Percentiles rank a stretch among this genome's conserved stretches.
phyloP scores from a whole-genome alignment of 148 eudicot species.

The Cornus suecica region DNA sequence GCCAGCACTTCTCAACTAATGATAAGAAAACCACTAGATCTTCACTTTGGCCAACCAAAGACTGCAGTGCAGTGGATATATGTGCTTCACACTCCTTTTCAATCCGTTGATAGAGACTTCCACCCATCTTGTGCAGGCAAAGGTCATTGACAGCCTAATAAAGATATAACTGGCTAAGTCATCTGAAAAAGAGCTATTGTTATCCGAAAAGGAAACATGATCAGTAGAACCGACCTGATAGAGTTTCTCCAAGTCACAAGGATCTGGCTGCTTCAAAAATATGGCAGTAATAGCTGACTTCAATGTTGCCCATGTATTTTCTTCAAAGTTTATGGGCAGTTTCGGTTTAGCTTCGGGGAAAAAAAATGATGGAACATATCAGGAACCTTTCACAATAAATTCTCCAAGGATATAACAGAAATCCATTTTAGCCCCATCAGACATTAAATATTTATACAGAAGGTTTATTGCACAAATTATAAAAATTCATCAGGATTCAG shows the following conservation, averaged over 20 bases:
- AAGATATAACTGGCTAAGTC: slow-evolving; percentile 2
- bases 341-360: slow-evolving; percentile 69
- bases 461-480: not conserved
- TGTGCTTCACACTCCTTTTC: slow-evolving; percentile 87
- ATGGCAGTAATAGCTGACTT: slow-evolving; percentile 91
- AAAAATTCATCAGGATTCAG: not conserved
- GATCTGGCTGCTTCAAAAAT: slow-evolving; percentile 83
- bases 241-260: slow-evolving; percentile 91
- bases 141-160: slow-evolving; percentile 89
- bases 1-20: slow-evolving; percentile 92
- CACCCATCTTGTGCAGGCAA: slow-evolving; percentile 91
- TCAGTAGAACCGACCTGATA: slow-evolving; percentile 52
- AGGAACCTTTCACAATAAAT: not conserved
- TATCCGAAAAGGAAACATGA: not conserved
- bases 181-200: not conserved
- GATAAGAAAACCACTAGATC: slow-evolving; percentile 90
- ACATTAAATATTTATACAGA: not conserved
- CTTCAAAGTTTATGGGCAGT: slow-evolving; percentile 79
- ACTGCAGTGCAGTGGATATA: slow-evolving; percentile 59
- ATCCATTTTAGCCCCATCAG: not conserved
- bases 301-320: slow-evolving; percentile 84
- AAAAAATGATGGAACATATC: slow-evolving; percentile 10
- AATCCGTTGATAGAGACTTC: slow-evolving; percentile 82
- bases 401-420: not conserved
- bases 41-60: slow-evolving; percentile 92